phyloP scores from a whole-genome alignment of 148 eudicot genomes.

The Amaranthus hypochondriacus region DNA sequence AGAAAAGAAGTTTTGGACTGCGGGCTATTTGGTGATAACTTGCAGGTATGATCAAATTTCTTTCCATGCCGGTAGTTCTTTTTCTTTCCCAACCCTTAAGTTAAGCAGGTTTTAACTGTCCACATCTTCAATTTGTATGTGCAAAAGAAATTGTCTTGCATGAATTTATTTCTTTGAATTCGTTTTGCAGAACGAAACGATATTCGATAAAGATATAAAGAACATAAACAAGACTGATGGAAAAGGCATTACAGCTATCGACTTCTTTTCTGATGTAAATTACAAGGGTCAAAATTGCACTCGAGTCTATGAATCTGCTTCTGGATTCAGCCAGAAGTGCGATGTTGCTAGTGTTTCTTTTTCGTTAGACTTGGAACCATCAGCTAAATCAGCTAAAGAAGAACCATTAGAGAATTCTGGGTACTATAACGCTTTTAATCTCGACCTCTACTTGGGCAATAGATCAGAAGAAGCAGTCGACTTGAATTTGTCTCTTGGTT shows the following conservation, averaged over 20 bases:
- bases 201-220: neutral
- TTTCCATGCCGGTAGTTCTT: neutral
- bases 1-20: constrained; percentile 16
- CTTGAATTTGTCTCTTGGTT: constrained; percentile 21
- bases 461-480: constrained; percentile 11
- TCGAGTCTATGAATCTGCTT: neutral
- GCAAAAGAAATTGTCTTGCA: neutral
- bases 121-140: too few relatives aligned
- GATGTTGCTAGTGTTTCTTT: constrained; percentile 18
- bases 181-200: constrained; percentile 17
- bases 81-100: neutral
- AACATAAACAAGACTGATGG: constrained; percentile 1
- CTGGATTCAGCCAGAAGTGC: neutral
- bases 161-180: neutral
- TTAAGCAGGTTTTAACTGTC: too few relatives aligned
- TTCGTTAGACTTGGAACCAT: constrained; percentile 32
- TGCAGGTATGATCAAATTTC: constrained; percentile 7
- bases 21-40: constrained; percentile 1
- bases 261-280: neutral
- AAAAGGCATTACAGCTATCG: neutral
- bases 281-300: neutral
- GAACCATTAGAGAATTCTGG: constrained; percentile 17
- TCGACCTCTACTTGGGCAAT: constrained; percentile 24
- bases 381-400: constrained; percentile 27
- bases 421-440: constrained; percentile 11